Evolutionary conservation across 1,284 basidiomycete species (phyloP), one percentile per base, ranked within the genome.

Genomic region (Sphaerobolus stellatus): DNA sequence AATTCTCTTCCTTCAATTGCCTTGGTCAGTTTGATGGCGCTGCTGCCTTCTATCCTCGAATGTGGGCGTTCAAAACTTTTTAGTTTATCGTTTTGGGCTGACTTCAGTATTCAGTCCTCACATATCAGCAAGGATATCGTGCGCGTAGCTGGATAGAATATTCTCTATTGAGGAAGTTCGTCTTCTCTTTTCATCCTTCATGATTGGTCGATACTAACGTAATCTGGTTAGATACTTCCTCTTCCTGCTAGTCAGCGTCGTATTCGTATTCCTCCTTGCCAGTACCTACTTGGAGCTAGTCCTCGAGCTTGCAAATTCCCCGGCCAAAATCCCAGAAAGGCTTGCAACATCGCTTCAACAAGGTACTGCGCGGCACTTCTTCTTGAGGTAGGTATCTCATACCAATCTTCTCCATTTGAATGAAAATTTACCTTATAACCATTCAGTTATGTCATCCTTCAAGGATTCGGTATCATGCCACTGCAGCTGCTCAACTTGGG

Each of bases 371-470:
- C 30, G 52, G 3, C 52, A 54, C 33, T 54, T 54, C 38, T 54
- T 54, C 27, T 36, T 54, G 16, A 83, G 83, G 83, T 83, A 59
- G 61, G 66, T 48, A n/a, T n/a, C n/a, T n/a, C 13, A 24, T 20
- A 20, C 7, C 27, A 58, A 58, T 34, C 45, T 45, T 33, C 2
- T 31, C 36, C 45, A 9, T 20, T 36, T 14, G 22, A 33, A 33
- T 20, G 20, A 3, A 46, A 48, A 25, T 31, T 33, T 24, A 14
- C 22, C 30, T 20, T 61, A 40, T 66, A 63, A 58, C 64, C 90
- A 95, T 97, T 77, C 74, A 98, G 33, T 95, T 98, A 98, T 69
- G 93, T 97, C 30, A 90, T 98, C 61, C 80, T 98, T 11, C 93
- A 97, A 80, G 92, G 88, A 1, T 72, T 98, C 27, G 95, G 93